Evolutionary conservation across 1,284 basidiomycete genomes (phyloP), one percentile per base, ranked within the genome.

Genomic region (Leccinum fuscescens): DNA sequence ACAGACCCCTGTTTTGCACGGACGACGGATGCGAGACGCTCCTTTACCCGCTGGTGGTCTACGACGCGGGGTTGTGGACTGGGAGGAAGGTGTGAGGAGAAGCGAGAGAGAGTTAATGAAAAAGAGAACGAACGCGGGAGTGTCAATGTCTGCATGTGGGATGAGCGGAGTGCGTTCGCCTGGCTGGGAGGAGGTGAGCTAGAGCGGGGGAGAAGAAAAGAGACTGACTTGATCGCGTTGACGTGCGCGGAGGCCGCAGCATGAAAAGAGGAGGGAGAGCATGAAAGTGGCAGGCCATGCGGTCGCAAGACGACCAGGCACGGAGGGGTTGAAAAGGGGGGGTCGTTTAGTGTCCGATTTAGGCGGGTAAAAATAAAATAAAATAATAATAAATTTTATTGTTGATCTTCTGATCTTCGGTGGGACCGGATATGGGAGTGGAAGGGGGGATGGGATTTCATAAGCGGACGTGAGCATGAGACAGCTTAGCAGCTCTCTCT

Each of bases 1-100:
- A 76, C 81, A 60, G 61, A 87, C 86, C 84, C 80, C 75, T 88
- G 84, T 68, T 86, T 86, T 0, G 82, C 72, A 4, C 84, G 82
- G 27, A 89, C 85, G 54, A 89, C 87, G 22, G 77, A 74, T 3
- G 78, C 79, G 22, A 89, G 77, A 5, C 83, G 78, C 53, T 84
- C 81, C 66, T 81, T 82, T 62, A 86, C 69, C 51, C 74, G 77
- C 62, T 82, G 79, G 31, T 82, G 79, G 71, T 85, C 80, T n/a
- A 82, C 68, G 1, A 77, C 69, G 4, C 71, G 74, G 56, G 64
- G 74, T 56, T 70, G 71, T 24, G 70, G 64, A 39, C 71, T 75
- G 44, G 0, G 2, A 1, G 24, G 22, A 15, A 55, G 3, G 4
- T 15, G 56, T 71, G 56, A 65, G 61, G 4, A 22, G 50, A 52